These are phyloP conservation scores for Raphidocelis subcapitata DNA, from an alignment of 139 green algal genomes.

Conservation along the genomic window DNA sequence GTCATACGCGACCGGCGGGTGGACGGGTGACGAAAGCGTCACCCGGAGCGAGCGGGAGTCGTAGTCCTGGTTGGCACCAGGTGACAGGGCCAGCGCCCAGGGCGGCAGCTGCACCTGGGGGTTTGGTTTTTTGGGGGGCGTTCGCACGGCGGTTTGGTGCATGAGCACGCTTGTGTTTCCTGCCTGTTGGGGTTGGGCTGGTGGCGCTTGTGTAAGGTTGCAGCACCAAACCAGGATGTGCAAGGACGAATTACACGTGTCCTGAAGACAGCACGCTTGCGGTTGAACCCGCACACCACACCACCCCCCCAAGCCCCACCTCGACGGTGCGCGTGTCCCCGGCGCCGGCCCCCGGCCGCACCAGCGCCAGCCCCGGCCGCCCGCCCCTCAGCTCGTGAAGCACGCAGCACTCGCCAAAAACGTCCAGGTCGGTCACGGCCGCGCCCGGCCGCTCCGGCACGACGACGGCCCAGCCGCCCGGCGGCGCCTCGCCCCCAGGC, in stretches of 20 bases:
- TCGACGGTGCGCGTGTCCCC: no score
- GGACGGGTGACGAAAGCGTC: constrained; percentile 45
- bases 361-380: constrained; percentile 26
- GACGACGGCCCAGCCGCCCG: constrained; percentile 40
- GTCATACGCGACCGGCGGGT: constrained; percentile 40
- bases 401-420: constrained; percentile 40
- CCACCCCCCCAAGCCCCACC: no score
- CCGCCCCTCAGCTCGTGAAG: constrained; percentile 41
- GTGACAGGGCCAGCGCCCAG: constrained; percentile 45
- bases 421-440: constrained; percentile 62
- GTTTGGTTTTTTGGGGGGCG: no score
- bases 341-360: neutral
- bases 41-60: constrained; percentile 33
- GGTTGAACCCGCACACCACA: no score
- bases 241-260: no score
- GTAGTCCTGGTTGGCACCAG: constrained; percentile 57
- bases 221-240: no score
- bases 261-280: no score
- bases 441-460: constrained; percentile 13
- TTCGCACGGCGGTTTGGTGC: no score
- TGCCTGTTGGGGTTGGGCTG: no score
- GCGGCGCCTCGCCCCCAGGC: neutral
- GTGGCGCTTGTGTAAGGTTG: no score
- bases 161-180: no score
- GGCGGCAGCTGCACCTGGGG: constrained; percentile 39